phyloP scores from a whole-genome alignment of 805 yeast genomes.

The Sugiyamaella marilandica region DNA sequence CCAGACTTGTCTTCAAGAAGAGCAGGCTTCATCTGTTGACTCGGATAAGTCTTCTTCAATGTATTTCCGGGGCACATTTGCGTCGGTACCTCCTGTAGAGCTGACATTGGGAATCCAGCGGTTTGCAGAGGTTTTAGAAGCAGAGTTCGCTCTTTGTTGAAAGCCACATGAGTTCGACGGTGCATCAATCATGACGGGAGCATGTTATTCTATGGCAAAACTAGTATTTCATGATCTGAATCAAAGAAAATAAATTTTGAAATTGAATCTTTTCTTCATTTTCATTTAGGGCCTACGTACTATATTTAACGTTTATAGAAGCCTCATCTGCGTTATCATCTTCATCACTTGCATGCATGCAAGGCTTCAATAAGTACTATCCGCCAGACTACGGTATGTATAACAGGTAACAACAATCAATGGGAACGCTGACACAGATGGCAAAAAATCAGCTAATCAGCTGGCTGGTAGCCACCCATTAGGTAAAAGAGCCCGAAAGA shows the following conservation, averaged over 20 bases:
- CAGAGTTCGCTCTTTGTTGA: slow-evolving; percentile 17
- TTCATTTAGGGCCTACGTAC: too few relatives aligned
- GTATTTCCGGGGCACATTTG: slow-evolving; percentile 41
- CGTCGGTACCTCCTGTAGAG: slow-evolving; percentile 33
- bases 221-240: too few relatives aligned
- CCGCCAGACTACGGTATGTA: slow-evolving; percentile 33
- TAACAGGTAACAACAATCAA: neutral
- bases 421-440: slow-evolving; percentile 21
- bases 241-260: too few relatives aligned
- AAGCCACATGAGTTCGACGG: neutral
- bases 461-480: slow-evolving; percentile 28
- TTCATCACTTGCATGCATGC: slow-evolving; percentile 1
- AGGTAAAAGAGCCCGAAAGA: slow-evolving; percentile 27
- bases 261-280: too few relatives aligned
- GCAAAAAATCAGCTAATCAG: slow-evolving; percentile 26
- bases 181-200: too few relatives aligned
- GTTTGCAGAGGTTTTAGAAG: slow-evolving; percentile 30
- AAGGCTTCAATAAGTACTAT: slow-evolving; percentile 30
- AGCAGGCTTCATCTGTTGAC: slow-evolving; percentile 26
- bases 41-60: slow-evolving; percentile 27
- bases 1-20: slow-evolving; percentile 29
- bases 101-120: slow-evolving; percentile 32
- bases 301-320: too few relatives aligned
- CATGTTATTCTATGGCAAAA: too few relatives aligned
- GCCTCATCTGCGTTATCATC: neutral